Base-by-base conservation (phyloP, 306 rosid genomes). In the Dalbergia cochinchinensis region DNA sequence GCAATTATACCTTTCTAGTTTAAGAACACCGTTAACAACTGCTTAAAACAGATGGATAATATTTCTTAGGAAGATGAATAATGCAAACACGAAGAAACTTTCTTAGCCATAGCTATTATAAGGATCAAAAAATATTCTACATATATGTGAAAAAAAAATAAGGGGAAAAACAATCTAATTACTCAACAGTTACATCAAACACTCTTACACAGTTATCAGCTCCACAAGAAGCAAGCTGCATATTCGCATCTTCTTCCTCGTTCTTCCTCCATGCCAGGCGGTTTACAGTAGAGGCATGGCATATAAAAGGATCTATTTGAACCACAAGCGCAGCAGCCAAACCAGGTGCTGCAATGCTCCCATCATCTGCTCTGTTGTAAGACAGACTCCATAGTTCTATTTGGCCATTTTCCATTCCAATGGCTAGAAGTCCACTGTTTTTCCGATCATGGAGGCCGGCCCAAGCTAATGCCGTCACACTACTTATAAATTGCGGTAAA, bases 151-250 rank as follows among this genome's bases (percentile, higher is more conserved):
- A 83, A 65, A 34, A 11, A 7, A 54, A 64, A 64, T 4, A 47
- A 55, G n/a, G 44, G 57, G 26, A 6, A 16, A 20, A 63, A 4
- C 18, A 47, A 71, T 77, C 75, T 47, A 55, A 65, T 53, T 54
- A 80, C 65, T 75, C 63, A 75, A 80, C 76, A 58, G 84, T 85
- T 64, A 96, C 86, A 47, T 90, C 89, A 65, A 91, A 93, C n/a
- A 96, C 91, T 85, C 97, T 89, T 53, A 90, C 93, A 76, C 98
- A 90, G 61, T 93, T 86, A 77, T 96, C 98, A 61, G 88, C 92
- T 41, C 97, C 99, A 82, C 97, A 89, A n/a, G 98, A 96, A 84
- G 96, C 99, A 22, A 96, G 89, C 85, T 90, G 92, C 63, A 91
- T 57, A 35, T 82, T 77, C 62, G 53, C 78, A 70, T 83, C 50